Evolutionary conservation across 1,284 basidiomycete species (phyloP).

Genomic region (Pseudozyma pruni): DNA sequence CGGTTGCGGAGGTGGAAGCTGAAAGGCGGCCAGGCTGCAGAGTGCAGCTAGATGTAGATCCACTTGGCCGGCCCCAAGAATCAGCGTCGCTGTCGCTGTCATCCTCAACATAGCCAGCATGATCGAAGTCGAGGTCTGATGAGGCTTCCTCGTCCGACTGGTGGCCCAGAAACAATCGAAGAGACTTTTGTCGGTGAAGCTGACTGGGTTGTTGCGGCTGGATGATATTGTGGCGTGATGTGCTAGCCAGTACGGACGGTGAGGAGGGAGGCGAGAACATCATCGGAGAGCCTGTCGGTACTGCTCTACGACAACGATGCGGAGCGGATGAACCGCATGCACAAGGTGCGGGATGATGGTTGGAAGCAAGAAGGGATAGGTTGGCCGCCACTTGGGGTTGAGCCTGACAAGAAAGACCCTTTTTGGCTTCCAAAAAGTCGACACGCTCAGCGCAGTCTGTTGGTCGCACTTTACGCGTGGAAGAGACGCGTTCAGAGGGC

Average conservation of each 20-base stretch:
- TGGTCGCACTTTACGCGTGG: slow-evolving; percentile 31
- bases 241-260: slow-evolving; percentile 42
- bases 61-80: background rate
- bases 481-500: slow-evolving; percentile 20
- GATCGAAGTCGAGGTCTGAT: slow-evolving; percentile 14
- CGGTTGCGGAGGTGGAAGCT: background rate
- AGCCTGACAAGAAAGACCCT: background rate
- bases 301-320: background rate
- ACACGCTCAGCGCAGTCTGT: slow-evolving; percentile 2
- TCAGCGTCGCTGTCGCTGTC: slow-evolving; percentile 17
- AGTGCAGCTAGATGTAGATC: slow-evolving; percentile 2
- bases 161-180: slow-evolving; percentile 39
- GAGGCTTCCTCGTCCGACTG: slow-evolving; percentile 31
- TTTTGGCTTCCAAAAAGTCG: background rate
- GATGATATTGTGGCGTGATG: slow-evolving; percentile 43
- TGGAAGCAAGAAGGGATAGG: no score
- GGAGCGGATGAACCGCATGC: background rate
- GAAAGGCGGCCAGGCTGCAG: slow-evolving; percentile 17
- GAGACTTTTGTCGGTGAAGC: slow-evolving; percentile 29
- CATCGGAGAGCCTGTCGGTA: background rate
- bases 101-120: background rate
- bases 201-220: slow-evolving; percentile 11
- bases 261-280: slow-evolving; percentile 43
- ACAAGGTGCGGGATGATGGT: background rate
- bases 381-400: no score